Base-by-base conservation (phyloP, 495 filamentous ascomycete species). In the Penicillium manginii region DNA sequence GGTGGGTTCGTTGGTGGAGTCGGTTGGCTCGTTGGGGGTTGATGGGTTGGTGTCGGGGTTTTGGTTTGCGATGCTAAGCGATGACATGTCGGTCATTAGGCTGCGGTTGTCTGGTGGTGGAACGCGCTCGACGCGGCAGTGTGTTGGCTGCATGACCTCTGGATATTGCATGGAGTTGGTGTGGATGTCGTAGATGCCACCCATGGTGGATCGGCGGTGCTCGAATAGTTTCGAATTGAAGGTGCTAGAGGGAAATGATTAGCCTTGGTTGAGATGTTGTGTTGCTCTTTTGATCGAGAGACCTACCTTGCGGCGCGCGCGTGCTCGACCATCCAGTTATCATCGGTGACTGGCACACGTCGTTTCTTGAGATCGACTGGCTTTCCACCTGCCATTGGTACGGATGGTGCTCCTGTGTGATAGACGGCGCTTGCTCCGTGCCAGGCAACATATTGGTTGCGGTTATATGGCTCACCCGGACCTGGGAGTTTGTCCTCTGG, bases 321-420 rank as follows among this genome's bases (percentile, higher is more conserved):
- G 71, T 98, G 94, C 74, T 97, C 92, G 19, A 93, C 75, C 84
- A 94, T 93, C 94, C 94, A 98, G 67, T 98, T 98, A n/a, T 88
- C 84, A 57, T 93, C 91, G 26, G 92, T 98, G n/a, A 98, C 86
- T 21, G 89, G 85, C 8, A 96, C 86, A 50, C 90, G 87, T 55
- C 90, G 83, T 75, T 94, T 96, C 74, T 93, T 93, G 52, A 75
- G 75, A 52, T 87, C 82, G 14, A 84, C 78, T 14, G 79, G 81
- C 72, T 93, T 94, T 50, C 91, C 90, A 50, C 81, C 87, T 47
- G 86, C 86, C 64, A 86, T 74, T 1, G 93, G 93, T 15, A 93
- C 84, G 23, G 88, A 86, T 2, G 92, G 91, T 0, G 81, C 86
- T 31, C 84, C 87, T 1, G 91, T 90, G 65, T 97, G 92, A 66